Percentiles rank a stretch among this genome's conserved stretches.
Evolutionary conservation across 805 yeast genomes (phyloP).

Genomic region (Nakazawaea ambrosiae): DNA sequence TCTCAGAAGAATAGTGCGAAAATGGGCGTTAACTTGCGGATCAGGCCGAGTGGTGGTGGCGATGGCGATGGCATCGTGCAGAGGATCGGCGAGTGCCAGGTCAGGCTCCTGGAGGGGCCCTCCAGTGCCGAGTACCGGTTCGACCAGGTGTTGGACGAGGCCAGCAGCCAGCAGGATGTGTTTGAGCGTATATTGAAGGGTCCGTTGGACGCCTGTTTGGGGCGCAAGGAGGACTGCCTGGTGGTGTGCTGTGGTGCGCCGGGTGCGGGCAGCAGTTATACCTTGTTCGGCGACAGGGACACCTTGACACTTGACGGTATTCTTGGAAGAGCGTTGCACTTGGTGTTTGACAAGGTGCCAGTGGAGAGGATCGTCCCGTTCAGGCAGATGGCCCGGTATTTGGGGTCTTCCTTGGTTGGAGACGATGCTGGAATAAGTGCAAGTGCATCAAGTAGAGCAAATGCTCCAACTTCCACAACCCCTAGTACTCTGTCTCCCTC

Average conservation of each 20-base stretch:
- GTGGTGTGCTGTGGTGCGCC: constrained; percentile 48
- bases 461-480: no score
- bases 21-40: no score
- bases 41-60: no score
- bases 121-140: not conserved
- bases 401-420: not conserved
- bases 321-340: not conserved
- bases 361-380: not conserved
- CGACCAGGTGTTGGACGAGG: constrained; percentile 13
- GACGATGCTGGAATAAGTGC: not conserved
- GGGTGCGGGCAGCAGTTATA: constrained; percentile 40
- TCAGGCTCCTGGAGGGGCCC: not conserved
- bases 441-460: no score
- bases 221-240: constrained; percentile 28
- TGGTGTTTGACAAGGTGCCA: not conserved
- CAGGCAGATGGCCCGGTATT: not conserved
- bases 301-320: constrained; percentile 12
- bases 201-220: constrained; percentile 14
- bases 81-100: not conserved
- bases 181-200: constrained; percentile 25
- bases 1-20: no score
- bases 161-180: constrained; percentile 26
- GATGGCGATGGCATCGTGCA: not conserved
- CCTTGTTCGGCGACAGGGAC: constrained; percentile 27
- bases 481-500: no score